Conservation (phyloP, 257 asterid genomes). For the Forsythia suspensa region DNA sequence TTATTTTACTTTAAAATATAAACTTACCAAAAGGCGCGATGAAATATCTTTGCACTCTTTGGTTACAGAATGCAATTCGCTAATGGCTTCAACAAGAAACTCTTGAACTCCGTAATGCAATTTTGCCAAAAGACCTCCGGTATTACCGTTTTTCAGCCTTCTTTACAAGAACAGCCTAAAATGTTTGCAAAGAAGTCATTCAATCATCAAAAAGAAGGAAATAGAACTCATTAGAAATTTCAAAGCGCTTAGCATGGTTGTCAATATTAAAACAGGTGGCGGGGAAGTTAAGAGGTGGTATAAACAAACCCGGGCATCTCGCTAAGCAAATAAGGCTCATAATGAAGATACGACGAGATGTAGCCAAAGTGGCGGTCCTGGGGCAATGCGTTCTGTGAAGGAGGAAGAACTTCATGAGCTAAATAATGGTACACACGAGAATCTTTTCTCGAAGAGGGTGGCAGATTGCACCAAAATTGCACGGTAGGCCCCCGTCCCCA, state of each 20-base stretch:
- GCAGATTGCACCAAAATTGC: slow-evolving; percentile 67
- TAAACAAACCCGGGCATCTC: slow-evolving; percentile 62
- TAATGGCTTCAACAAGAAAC: slow-evolving; percentile 51
- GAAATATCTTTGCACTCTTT: slow-evolving; percentile 55
- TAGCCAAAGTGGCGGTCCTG: slow-evolving; percentile 52
- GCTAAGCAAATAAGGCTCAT: slow-evolving; percentile 70
- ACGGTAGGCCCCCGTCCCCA: no score
- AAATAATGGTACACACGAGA: slow-evolving; percentile 56
- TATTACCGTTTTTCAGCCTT: slow-evolving; percentile 62
- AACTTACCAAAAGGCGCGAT: slow-evolving; percentile 44
- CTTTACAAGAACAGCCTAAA: slow-evolving; percentile 66
- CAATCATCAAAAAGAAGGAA: neutral
- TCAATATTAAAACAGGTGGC: neutral
- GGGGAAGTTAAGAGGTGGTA: neutral
- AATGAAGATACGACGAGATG: slow-evolving; percentile 34
- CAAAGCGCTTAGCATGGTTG: neutral
- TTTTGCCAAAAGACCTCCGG: slow-evolving; percentile 53
- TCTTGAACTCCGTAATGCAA: slow-evolving; percentile 62
- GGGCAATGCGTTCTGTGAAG: slow-evolving; percentile 16
- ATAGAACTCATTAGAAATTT: neutral
- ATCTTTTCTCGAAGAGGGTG: slow-evolving; percentile 60
- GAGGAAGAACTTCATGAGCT: slow-evolving; percentile 40
- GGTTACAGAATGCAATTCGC: slow-evolving; percentile 27
- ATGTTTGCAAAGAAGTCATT: neutral
- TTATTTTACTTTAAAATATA: neutral